phyloP scores from a whole-genome alignment of 257 asterid species.

The Nicotiana knightiana region DNA sequence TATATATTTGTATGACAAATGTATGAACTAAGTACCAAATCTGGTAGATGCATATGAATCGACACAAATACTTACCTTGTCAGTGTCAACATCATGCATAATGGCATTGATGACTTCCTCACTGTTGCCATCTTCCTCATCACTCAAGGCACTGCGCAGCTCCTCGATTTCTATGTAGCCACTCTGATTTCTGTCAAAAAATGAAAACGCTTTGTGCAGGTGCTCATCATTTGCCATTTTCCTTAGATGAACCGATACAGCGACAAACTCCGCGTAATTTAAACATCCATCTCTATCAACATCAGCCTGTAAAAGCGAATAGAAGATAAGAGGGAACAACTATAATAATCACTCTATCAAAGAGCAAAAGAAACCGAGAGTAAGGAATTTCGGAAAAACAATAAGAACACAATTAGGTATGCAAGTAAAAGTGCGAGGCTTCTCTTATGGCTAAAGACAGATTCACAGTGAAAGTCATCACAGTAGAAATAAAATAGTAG shows the following conservation, averaged over 20 bases:
- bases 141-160: slow-evolving; percentile 45
- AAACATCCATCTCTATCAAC: slow-evolving; percentile 49
- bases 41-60: background rate
- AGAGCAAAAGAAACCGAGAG: background rate
- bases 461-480: background rate
- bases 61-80: slow-evolving; percentile 34
- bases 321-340: background rate
- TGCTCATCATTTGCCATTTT: slow-evolving; percentile 64
- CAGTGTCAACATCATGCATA: slow-evolving; percentile 60
- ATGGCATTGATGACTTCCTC: slow-evolving; percentile 51
- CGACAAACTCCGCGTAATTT: slow-evolving; percentile 51
- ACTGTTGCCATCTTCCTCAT: slow-evolving; percentile 38
- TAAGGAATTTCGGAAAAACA: background rate
- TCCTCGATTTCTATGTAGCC: slow-evolving; percentile 61
- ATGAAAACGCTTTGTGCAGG: slow-evolving; percentile 51
- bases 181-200: slow-evolving; percentile 39
- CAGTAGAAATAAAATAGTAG: background rate
- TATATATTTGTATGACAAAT: background rate
- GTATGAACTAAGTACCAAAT: background rate
- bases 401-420: background rate
- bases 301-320: slow-evolving; percentile 38
- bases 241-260: slow-evolving; percentile 46
- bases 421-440: background rate
- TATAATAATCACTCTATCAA: background rate
- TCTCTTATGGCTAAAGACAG: background rate